phyloP scores from a whole-genome alignment of 495 filamentous ascomycete genomes.

The Apodospora peruviana region DNA sequence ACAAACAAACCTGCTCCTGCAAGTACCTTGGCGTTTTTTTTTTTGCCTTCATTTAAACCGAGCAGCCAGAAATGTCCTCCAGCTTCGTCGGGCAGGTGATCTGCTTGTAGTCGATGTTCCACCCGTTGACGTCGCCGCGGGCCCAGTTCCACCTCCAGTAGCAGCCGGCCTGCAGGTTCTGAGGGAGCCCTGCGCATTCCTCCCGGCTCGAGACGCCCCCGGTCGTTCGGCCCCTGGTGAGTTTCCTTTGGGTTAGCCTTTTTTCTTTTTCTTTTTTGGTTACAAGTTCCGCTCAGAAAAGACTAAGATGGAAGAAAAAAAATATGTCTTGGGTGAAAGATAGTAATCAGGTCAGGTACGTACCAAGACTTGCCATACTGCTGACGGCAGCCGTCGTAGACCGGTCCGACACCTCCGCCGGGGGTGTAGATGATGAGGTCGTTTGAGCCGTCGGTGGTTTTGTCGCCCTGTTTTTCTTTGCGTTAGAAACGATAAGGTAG shows the following conservation, averaged over 20 bases:
- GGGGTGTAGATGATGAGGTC: slow-evolving; percentile 11
- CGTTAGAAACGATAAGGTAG: background rate
- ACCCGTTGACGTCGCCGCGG: slow-evolving; percentile 16
- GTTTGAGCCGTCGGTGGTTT: slow-evolving; percentile 2
- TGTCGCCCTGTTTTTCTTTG: slow-evolving; percentile 2
- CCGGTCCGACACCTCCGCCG: slow-evolving; percentile 8
- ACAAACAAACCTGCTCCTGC: too few relatives aligned
- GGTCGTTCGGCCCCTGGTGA: slow-evolving; percentile 39
- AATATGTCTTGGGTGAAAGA: too few relatives aligned
- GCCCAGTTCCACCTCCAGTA: slow-evolving; percentile 50
- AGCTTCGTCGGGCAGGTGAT: slow-evolving; percentile 13
- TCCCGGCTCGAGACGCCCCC: slow-evolving; percentile 40
- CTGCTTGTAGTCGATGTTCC: slow-evolving; percentile 16
- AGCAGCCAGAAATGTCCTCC: slow-evolving; percentile 16
- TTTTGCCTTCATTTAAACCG: background rate
- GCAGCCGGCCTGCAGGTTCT: slow-evolving; percentile 42
- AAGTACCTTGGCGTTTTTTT: too few relatives aligned
- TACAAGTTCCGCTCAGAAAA: too few relatives aligned
- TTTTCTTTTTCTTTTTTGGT: background rate
- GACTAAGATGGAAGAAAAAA: background rate
- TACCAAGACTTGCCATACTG: slow-evolving; percentile 12
- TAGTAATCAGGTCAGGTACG: too few relatives aligned
- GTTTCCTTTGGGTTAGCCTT: background rate
- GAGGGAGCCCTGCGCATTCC: slow-evolving; percentile 40
- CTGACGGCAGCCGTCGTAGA: slow-evolving; percentile 6